phyloP scores from a whole-genome alignment of 305 asterid genomes.

The Fraxinus paxiana region DNA sequence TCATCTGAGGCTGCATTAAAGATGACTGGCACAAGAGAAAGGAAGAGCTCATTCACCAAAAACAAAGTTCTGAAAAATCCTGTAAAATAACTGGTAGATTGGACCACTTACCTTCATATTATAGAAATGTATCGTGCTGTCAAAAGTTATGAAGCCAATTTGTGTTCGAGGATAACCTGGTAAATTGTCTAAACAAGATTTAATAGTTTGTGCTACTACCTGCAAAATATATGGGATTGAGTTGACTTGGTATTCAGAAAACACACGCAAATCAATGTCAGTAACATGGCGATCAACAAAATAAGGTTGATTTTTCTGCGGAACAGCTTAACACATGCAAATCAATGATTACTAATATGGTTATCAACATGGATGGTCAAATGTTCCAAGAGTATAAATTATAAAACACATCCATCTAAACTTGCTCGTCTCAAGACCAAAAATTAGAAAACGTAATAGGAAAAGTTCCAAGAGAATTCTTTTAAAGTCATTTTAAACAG shows the following conservation, averaged over 20 bases:
- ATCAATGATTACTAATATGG: not conserved
- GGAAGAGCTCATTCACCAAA: constrained; percentile 24
- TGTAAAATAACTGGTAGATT: constrained; percentile 12
- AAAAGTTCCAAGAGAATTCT: not conserved
- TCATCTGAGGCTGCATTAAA: constrained; percentile 92
- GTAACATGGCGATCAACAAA: not conserved
- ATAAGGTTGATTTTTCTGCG: not conserved
- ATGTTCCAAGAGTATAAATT: not conserved
- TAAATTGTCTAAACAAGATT: constrained; percentile 75
- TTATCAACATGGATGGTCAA: not conserved
- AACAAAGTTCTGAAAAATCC: constrained; percentile 4
- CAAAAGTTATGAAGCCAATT: constrained; percentile 92
- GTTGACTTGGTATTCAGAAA: constrained; percentile 9
- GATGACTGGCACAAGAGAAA: constrained; percentile 71
- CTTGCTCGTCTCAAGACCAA: not conserved
- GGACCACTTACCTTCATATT: constrained; percentile 70
- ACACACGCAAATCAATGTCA: constrained; percentile 10
- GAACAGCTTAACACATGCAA: not conserved
- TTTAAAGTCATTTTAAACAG: not conserved
- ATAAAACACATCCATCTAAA: not conserved
- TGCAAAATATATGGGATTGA: constrained; percentile 31
- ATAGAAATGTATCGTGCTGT: constrained; percentile 88
- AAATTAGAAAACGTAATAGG: not conserved
- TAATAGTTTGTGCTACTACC: constrained; percentile 85
- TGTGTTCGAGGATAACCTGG: constrained; percentile 93